Evolutionary conservation across 345 rosid species (phyloP).

Genomic region (Lepidium didymum): DNA sequence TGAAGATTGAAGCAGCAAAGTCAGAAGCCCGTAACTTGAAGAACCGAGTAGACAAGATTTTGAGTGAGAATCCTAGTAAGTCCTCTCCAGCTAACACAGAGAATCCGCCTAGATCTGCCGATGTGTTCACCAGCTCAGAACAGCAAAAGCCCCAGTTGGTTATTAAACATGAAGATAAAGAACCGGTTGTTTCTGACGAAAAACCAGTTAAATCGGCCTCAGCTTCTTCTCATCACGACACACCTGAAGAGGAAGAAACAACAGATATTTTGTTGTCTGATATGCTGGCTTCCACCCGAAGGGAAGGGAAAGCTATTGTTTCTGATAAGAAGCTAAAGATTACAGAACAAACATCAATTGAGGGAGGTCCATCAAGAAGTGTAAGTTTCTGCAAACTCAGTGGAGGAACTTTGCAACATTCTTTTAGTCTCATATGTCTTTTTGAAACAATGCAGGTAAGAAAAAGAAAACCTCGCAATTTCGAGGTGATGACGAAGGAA

Average conservation of each 20-base stretch:
- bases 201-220: slow-evolving; percentile 29
- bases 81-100: slow-evolving; percentile 41
- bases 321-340: slow-evolving; percentile 26
- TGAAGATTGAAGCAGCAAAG: slow-evolving; percentile 49
- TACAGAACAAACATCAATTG: slow-evolving; percentile 23
- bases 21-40: slow-evolving; percentile 42
- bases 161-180: slow-evolving; percentile 35
- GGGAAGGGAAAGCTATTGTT: slow-evolving; percentile 32
- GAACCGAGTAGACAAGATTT: slow-evolving; percentile 53
- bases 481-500: slow-evolving; percentile 32
- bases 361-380: slow-evolving; percentile 30
- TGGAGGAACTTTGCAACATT: neutral
- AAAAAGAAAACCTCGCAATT: slow-evolving; percentile 33
- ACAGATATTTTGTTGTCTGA: slow-evolving; percentile 35
- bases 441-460: slow-evolving; percentile 18
- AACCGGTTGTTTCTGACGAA: slow-evolving; percentile 27
- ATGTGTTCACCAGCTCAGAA: slow-evolving; percentile 34
- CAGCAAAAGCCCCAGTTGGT: slow-evolving; percentile 28
- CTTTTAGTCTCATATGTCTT: neutral
- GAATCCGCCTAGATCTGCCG: slow-evolving; percentile 34
- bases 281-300: slow-evolving; percentile 31
- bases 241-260: slow-evolving; percentile 16
- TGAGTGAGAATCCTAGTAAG: slow-evolving; percentile 50
- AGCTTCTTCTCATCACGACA: slow-evolving; percentile 24
- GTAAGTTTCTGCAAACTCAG: slow-evolving; percentile 29